phyloP scores from a whole-genome alignment of 75 land plant genomes.

The Pinus tabuliformis region DNA sequence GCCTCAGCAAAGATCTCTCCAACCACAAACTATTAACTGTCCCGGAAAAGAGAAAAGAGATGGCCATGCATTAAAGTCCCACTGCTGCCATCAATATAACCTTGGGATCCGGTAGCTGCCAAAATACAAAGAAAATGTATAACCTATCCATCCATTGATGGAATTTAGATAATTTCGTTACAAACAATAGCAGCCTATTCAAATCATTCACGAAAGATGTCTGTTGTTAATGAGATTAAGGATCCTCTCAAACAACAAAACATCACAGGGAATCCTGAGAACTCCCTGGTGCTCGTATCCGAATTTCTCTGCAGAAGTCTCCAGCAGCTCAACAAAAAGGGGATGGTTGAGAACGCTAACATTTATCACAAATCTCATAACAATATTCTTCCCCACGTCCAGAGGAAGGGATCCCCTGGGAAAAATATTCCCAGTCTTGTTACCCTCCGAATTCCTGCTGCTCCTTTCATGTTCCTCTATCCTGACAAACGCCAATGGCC shows the following conservation, averaged over 20 bases:
- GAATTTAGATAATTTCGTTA: no score
- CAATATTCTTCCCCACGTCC: slow-evolving; percentile 29
- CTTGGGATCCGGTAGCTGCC: no score
- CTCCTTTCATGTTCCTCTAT: neutral
- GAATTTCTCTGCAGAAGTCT: slow-evolving; percentile 32
- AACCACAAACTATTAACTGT: no score
- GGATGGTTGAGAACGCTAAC: slow-evolving; percentile 21
- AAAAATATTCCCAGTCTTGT: neutral
- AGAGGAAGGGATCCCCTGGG: slow-evolving; percentile 32
- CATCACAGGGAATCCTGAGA: slow-evolving; percentile 34
- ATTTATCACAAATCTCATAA: slow-evolving; percentile 22
- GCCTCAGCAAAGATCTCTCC: no score
- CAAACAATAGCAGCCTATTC: no score
- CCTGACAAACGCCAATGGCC: neutral
- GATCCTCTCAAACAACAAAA: slow-evolving; percentile 16
- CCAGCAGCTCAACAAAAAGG: slow-evolving; percentile 20
- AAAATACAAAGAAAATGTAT: no score
- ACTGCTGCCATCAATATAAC: no score
- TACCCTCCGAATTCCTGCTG: neutral
- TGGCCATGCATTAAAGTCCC: no score
- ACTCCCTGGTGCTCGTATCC: slow-evolving; percentile 37
- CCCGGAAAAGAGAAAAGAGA: no score
- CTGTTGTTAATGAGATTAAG: neutral
- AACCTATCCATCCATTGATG: no score
- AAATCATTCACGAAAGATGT: neutral